Percentiles rank a stretch among this genome's conserved stretches.
phyloP scores from a whole-genome alignment of 257 asterid genomes.

The Datura wrightii region DNA sequence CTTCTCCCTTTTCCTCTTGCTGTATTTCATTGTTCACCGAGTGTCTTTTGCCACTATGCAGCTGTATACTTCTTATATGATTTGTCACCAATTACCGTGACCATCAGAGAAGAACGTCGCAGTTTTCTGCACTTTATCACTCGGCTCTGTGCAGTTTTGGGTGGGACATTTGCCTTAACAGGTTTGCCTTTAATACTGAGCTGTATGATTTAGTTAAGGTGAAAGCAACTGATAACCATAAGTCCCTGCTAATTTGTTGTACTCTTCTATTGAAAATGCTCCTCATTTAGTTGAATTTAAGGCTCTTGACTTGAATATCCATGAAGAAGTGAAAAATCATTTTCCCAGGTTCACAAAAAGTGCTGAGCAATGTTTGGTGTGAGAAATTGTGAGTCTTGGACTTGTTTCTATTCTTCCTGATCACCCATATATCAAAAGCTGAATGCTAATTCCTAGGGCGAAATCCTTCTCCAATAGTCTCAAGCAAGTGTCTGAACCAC shows the following conservation, averaged over 20 bases:
- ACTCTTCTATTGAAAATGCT: neutral
- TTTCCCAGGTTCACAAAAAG: neutral
- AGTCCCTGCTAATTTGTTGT: neutral
- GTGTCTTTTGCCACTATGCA: conserved; percentile 39
- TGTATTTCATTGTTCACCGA: conserved; percentile 2
- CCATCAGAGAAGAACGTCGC: conserved; percentile 95
- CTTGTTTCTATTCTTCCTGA: neutral
- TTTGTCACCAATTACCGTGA: conserved; percentile 95
- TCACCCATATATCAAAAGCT: neutral
- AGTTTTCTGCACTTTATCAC: conserved; percentile 97
- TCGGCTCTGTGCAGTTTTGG: conserved; percentile 96
- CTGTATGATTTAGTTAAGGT: neutral
- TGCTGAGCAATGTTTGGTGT: neutral
- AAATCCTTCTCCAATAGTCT: conserved; percentile 1
- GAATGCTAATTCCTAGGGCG: neutral
- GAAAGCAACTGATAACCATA: conserved; percentile 4
- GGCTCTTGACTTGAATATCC: neutral
- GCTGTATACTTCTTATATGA: conserved; percentile 97
- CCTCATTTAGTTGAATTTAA: neutral
- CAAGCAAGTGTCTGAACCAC: neutral
- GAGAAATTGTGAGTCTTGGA: neutral
- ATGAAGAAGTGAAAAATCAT: conserved; percentile 21
- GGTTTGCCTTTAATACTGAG: conserved; percentile 49
- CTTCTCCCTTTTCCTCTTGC: neutral
- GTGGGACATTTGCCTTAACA: conserved; percentile 98